Conservation (phyloP, 2,329 filamentous ascomycete genomes). For the Calonectria honghensis region DNA sequence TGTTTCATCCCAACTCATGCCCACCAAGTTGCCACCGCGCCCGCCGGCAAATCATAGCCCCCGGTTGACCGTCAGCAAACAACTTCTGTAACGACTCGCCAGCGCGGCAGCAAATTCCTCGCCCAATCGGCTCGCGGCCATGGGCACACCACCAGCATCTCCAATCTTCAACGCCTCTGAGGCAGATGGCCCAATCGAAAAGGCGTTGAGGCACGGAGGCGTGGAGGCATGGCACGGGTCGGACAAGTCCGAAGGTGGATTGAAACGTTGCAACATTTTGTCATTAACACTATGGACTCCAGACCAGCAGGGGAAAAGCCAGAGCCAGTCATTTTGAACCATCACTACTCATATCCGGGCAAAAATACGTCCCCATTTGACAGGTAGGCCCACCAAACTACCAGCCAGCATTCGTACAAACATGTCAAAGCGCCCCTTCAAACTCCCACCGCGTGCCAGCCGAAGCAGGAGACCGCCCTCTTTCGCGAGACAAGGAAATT, state of each 20-base stretch:
- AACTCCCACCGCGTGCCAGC: constrained; percentile 58
- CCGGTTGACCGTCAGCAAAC: constrained; percentile 27
- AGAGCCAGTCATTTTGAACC: constrained; percentile 44
- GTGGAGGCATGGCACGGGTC: not conserved
- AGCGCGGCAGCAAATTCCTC: constrained; percentile 28
- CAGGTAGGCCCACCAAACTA: constrained; percentile 39
- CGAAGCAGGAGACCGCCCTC: constrained; percentile 56
- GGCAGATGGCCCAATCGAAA: constrained; percentile 6
- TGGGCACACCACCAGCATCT: not conserved
- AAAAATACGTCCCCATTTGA: constrained; percentile 38
- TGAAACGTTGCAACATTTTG: constrained; percentile 45
- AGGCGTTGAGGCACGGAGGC: no score
- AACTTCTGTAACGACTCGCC: constrained; percentile 38
- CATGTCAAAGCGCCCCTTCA: constrained; percentile 47
- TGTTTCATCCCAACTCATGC: constrained; percentile 34
- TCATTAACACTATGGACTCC: constrained; percentile 49
- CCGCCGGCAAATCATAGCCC: constrained; percentile 36
- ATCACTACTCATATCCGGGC: constrained; percentile 46
- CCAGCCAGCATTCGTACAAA: constrained; percentile 47
- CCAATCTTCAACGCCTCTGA: not conserved
- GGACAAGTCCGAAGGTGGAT: constrained; percentile 1
- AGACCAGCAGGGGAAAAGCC: constrained; percentile 38
- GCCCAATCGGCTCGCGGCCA: constrained; percentile 34
- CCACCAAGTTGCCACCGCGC: constrained; percentile 17
- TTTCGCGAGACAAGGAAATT: constrained; percentile 46